Evolutionary conservation across 139 green algal genomes (phyloP).

Genomic region (Haematococcus sp.): DNA sequence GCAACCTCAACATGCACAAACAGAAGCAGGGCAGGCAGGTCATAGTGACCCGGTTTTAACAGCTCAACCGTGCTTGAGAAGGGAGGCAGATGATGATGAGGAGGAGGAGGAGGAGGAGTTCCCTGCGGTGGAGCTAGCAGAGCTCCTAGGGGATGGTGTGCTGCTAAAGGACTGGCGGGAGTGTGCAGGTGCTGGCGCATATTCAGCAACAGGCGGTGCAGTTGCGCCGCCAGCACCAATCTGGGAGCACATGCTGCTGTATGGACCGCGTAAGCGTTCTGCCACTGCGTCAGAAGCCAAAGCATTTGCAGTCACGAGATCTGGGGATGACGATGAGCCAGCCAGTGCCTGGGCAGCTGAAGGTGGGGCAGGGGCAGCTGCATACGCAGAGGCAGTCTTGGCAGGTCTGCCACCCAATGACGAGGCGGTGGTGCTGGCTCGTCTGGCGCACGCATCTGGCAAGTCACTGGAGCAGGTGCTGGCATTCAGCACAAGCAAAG

Average conservation of each 20-base stretch:
- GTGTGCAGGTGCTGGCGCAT: background rate
- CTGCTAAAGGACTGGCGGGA: constrained; percentile 35
- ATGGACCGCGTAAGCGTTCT: background rate
- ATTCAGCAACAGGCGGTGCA: background rate
- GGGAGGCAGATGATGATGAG: background rate
- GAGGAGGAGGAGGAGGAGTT: background rate
- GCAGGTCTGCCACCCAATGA: constrained; percentile 53
- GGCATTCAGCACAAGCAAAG: constrained; percentile 15
- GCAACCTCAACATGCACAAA: too few species aligned
- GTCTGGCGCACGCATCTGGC: constrained; percentile 39
- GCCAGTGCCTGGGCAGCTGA: background rate
- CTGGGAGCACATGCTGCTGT: constrained; percentile 37
- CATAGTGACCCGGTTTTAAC: too few species aligned
- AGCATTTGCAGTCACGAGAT: background rate
- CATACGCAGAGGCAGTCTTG: constrained; percentile 42
- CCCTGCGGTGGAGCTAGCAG: constrained; percentile 27
- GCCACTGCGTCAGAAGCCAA: background rate
- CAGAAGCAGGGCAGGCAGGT: constrained; percentile 6
- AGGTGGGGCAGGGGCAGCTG: constrained; percentile 5
- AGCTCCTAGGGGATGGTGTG: constrained; percentile 37
- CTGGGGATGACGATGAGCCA: background rate
- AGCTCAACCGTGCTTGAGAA: background rate
- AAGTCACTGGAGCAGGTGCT: constrained; percentile 41
- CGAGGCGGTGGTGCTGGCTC: constrained; percentile 50
- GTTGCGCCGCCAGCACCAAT: constrained; percentile 22